Base-by-base conservation (phyloP, 2,329 filamentous ascomycete genomes). In the Trichoderma pleuroti region DNA sequence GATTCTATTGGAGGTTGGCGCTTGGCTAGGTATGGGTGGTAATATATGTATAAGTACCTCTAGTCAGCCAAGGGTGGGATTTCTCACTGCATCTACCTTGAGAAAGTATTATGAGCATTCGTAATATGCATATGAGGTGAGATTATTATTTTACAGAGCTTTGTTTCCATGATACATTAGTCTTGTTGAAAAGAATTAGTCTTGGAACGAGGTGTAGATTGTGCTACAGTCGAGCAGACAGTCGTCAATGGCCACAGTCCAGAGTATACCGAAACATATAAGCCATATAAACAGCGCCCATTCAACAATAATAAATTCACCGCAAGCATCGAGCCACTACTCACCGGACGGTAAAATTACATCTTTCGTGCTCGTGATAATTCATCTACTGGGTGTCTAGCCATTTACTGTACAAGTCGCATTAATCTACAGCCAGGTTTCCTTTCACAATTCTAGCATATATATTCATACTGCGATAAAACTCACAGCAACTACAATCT, bases 1-100 rank as follows among this genome's bases (percentile, higher is more conserved):
- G 62, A 68, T 62, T 60, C 26, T 57, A 71, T 71, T 66, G 70
- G 70, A 71, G 46, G 70, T 57, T 34, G 30, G 28, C 56, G 30
- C 32, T 24, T 57, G 39, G 39, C 24, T 39, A 42, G 39, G 39
- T 34, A 14, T 52, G n/a, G 46, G 28, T 34, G 59, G 42, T 60
- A 24, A 21, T 9, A 24, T 14, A 4, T 10, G 24, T 42, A 16
- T n/a, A n/a, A n/a, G n/a, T n/a, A 42, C 16, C 18, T 42, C 39
- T n/a, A 46, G 60, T 46, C 60, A 46, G 39, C 60, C 39, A n/a
- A 4, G 24, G 60, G 42, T 42, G n/a, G 36, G 12, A 56, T 39
- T 39, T 56, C 32, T 65, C 10, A 28, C 49, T 54, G n/a, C 46
- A 54, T 46, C 12, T 21, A n/a, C 7, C 18, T 32, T 21, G 12